A percentile compares a stretch with the other conserved stretches of the same genome.
Conservation (phyloP, 2,329 filamentous ascomycete species). For the Epichloe aotearoae region DNA sequence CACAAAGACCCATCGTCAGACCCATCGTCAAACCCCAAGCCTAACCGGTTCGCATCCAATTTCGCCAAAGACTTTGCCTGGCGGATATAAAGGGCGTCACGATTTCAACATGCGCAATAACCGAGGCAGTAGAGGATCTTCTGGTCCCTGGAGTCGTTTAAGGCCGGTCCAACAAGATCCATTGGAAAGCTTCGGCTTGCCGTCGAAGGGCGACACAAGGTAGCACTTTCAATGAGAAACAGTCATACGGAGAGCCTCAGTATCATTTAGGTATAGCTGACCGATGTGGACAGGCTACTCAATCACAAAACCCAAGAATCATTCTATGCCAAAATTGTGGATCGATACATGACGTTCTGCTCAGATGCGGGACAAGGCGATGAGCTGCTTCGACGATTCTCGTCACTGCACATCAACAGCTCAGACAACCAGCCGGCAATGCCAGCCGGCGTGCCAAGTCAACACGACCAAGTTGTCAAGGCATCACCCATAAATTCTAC, state of each 20-base stretch:
- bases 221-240: constrained; percentile 19
- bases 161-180: constrained; percentile 65
- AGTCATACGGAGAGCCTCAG: neutral
- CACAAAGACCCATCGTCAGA: neutral
- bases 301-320: constrained; percentile 67
- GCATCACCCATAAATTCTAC: constrained; percentile 6
- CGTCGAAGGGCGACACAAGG: constrained; percentile 84
- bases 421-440: neutral
- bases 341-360: constrained; percentile 83
- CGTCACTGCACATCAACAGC: constrained; percentile 35
- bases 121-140: constrained; percentile 21
- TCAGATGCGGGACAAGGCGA: constrained; percentile 57
- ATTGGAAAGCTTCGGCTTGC: constrained; percentile 69
- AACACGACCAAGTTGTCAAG: neutral
- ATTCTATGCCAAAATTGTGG: constrained; percentile 78
- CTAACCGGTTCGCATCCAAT: neutral
- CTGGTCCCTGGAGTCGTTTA: constrained; percentile 54
- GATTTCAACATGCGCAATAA: constrained; percentile 7
- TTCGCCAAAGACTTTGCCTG: neutral
- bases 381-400: constrained; percentile 62
- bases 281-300: constrained; percentile 39
- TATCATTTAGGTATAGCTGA: neutral
- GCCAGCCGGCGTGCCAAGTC: neutral
- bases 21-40: neutral
- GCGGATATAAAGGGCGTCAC: neutral